Evolutionary conservation across 441 rosid species (phyloP).

Genomic region (Gossypium davidsonii): DNA sequence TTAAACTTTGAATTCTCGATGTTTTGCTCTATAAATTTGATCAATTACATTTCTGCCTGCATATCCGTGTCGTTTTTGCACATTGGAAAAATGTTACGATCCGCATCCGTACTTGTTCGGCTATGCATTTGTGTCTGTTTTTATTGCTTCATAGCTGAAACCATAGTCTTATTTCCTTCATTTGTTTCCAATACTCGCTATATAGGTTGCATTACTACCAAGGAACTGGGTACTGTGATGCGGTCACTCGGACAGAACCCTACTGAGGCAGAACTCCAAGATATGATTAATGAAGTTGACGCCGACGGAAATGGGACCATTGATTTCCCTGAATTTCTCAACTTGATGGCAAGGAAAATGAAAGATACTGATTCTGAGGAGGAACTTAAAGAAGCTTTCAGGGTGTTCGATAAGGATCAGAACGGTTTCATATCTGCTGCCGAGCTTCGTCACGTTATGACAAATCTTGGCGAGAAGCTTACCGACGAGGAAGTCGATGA

Average conservation of each 20-base stretch:
- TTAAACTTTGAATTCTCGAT: not conserved
- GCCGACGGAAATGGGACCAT: conserved; percentile 45
- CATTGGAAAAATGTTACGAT: not conserved
- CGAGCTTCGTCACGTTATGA: conserved; percentile 44
- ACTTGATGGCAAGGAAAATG: conserved; percentile 46
- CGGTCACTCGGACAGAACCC: conserved; percentile 43
- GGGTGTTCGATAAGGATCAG: conserved; percentile 43
- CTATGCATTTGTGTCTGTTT: not conserved
- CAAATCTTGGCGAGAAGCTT: conserved; percentile 39
- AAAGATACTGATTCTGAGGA: conserved; percentile 45
- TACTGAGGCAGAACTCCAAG: conserved; percentile 45
- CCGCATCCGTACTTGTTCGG: not conserved
- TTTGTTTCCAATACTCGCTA: not conserved
- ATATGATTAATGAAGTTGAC: conserved; percentile 44
- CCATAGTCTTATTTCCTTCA: not conserved
- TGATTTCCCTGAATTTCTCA: conserved; percentile 40
- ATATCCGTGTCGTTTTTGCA: too few species aligned
- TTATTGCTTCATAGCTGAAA: not conserved
- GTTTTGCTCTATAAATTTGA: not conserved
- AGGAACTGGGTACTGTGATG: conserved; percentile 47
- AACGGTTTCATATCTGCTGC: conserved; percentile 49
- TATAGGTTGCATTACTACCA: conserved; percentile 44
- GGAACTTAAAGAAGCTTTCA: conserved; percentile 43
- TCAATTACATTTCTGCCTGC: too few species aligned
- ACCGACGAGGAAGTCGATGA: conserved; percentile 45